phyloP scores from a whole-genome alignment of 169 alveolate species.

The Cryptosporidium sp. region DNA sequence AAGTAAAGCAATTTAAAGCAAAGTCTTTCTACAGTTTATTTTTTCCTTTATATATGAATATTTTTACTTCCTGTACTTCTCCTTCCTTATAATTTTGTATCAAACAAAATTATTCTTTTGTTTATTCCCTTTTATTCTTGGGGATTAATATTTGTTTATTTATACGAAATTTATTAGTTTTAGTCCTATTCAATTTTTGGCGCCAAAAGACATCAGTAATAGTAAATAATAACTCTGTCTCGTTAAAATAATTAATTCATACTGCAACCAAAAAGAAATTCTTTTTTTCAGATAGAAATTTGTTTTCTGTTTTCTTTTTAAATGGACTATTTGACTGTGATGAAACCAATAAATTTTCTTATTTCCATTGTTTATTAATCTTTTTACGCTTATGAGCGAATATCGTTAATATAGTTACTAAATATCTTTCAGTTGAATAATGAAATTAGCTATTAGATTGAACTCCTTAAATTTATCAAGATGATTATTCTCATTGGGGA shows the following conservation, averaged over 20 bases:
- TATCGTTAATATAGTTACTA: too few species aligned
- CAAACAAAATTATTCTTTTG: constrained; percentile 10
- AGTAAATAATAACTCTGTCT: constrained; percentile 39
- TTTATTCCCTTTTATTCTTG: constrained; percentile 27
- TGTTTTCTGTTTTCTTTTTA: not conserved
- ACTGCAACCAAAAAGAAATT: not conserved
- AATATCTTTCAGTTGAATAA: not conserved
- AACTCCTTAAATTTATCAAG: not conserved
- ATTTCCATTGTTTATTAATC: not conserved
- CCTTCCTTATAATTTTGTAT: constrained; percentile 7
- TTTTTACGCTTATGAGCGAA: not conserved
- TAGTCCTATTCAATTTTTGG: constrained; percentile 41
- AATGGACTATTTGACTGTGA: not conserved
- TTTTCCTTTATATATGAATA: not conserved
- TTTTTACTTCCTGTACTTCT: not conserved
- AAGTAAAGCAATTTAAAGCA: not conserved
- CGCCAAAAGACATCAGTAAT: constrained; percentile 13
- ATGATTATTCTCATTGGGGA: too few species aligned
- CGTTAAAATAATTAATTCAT: not conserved
- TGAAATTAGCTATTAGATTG: too few species aligned
- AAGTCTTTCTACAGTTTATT: not conserved
- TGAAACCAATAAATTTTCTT: too few species aligned
- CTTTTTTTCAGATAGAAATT: not conserved
- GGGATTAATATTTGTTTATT: constrained; percentile 37
- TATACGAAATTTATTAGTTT: constrained; percentile 24